Evolutionary conservation across 1,139 yeast species (phyloP).

Genomic region (Ogataea hybrid): DNA sequence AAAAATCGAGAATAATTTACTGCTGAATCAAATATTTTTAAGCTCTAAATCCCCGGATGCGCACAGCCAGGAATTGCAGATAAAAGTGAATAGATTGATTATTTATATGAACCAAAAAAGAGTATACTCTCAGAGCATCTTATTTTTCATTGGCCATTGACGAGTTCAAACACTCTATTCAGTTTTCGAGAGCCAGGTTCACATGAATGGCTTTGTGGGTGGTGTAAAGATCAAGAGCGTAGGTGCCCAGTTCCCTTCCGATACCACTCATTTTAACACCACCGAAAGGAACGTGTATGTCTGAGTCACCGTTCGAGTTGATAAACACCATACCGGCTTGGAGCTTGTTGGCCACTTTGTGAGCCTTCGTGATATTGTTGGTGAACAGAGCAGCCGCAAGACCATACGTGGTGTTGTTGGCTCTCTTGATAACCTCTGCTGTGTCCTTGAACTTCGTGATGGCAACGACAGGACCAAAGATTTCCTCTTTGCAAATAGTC

Average conservation of each 20-base stretch:
- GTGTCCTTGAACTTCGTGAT: constrained; percentile 59
- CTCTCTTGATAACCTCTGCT: constrained; percentile 59
- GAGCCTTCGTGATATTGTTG: constrained; percentile 53
- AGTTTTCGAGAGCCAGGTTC: constrained; percentile 41
- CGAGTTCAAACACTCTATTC: not conserved
- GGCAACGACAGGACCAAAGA: constrained; percentile 79
- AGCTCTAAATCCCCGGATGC: not conserved
- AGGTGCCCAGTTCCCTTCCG: constrained; percentile 84
- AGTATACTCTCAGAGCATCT: not conserved
- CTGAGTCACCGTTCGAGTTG: constrained; percentile 80
- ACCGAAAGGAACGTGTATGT: constrained; percentile 78
- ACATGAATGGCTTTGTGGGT: constrained; percentile 80
- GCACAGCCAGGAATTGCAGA: not conserved
- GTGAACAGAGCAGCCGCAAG: constrained; percentile 76
- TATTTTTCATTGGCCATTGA: not conserved
- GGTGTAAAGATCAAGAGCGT: constrained; percentile 72
- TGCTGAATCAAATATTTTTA: not conserved
- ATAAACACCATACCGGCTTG: constrained; percentile 87
- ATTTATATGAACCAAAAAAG: not conserved
- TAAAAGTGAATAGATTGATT: too few relatives aligned
- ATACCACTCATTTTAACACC: constrained; percentile 77
- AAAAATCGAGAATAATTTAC: constrained; percentile 10
- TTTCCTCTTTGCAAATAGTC: constrained; percentile 72
- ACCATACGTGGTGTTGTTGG: constrained; percentile 66
- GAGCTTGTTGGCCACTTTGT: constrained; percentile 59